These are phyloP conservation scores for Septoria petroselini DNA, from an alignment of 2,329 filamentous ascomycete genomes.

Conservation along the genomic window DNA sequence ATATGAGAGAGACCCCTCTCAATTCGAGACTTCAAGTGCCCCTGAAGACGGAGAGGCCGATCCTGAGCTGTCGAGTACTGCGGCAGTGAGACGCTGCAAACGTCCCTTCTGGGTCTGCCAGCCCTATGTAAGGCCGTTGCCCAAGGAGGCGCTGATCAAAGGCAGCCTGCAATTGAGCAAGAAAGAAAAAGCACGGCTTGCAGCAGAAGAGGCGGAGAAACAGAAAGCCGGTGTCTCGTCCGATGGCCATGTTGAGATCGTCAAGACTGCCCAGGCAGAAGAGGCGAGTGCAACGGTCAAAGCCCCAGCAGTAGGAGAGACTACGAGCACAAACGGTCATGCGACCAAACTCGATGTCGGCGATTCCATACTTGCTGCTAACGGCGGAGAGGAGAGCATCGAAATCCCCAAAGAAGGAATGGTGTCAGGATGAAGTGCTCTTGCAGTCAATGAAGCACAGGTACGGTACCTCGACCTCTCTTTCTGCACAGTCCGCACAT, in stretches of 20 bases:
- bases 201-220: constrained; percentile 31
- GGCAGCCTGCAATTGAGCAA: constrained; percentile 37
- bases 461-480: too few species aligned
- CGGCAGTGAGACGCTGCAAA: constrained; percentile 68
- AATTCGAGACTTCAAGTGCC: constrained; percentile 31
- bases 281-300: not conserved
- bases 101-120: constrained; percentile 89
- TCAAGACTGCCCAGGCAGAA: not conserved
- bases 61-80: constrained; percentile 42
- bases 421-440: constrained; percentile 41
- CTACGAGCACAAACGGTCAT: constrained; percentile 14
- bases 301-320: constrained; percentile 7
- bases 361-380: not conserved
- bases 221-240: constrained; percentile 31
- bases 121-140: constrained; percentile 79
- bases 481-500: too few species aligned
- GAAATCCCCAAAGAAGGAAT: constrained; percentile 47
- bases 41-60: constrained; percentile 26
- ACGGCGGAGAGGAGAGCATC: constrained; percentile 21
- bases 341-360: not conserved
- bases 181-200: constrained; percentile 33
- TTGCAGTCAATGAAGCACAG: too few species aligned
- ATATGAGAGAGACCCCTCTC: constrained; percentile 51
- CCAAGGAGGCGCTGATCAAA: constrained; percentile 66
- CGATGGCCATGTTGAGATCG: constrained; percentile 33